Evolutionary conservation across 2,329 filamentous ascomycete genomes (phyloP), one percentile per base, ranked within the genome.

Genomic region (Metarhizium humberi): DNA sequence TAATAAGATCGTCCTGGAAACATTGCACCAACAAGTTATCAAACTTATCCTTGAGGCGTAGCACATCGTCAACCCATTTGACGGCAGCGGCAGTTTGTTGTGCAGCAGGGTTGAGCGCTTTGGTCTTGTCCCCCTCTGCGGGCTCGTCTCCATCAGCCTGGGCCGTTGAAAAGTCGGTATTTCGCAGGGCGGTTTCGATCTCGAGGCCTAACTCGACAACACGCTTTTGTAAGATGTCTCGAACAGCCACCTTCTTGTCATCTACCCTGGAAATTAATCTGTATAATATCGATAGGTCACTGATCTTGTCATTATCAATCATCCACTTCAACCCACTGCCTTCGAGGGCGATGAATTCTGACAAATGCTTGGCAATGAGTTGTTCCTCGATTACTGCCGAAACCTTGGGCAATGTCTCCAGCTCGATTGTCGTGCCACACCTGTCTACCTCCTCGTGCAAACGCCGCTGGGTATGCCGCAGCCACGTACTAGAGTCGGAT

Each of bases 1-100:
- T 76, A 7, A 84, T 78, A 43, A 90, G 79, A 64, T 97, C 92
- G 47, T 81, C 78, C 25, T 79, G 69, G 67, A 97, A 95, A 47
- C 92, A 89, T 11, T 73, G 70, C 46, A 74, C 75, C 82, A 87
- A 91, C 57, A 99, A 81, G 13, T 72, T 78, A 68, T 97, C 92
- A 63, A 96, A 97, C 66, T 94, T 95, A 62, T 88, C 85, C 70
- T 97, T 96, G 32, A 99, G 76, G 18, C 73, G 72, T 50, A 99
- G 75, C 2, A 97, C 88, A 63, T 96, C 91, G 63, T 95, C 90
- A 2, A 97, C 92, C 94, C 94, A 99, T 64, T 88, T 90, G 63
- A 97, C 87, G 0, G 94, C 94, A 2, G 91, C 88, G 0, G 84
- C 81, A 0, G 94, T 97, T 66, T 92, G 87, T 67, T 90, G 87